phyloP scores from a whole-genome alignment of 345 rosid species.

The Hibiscus tridactylites region DNA sequence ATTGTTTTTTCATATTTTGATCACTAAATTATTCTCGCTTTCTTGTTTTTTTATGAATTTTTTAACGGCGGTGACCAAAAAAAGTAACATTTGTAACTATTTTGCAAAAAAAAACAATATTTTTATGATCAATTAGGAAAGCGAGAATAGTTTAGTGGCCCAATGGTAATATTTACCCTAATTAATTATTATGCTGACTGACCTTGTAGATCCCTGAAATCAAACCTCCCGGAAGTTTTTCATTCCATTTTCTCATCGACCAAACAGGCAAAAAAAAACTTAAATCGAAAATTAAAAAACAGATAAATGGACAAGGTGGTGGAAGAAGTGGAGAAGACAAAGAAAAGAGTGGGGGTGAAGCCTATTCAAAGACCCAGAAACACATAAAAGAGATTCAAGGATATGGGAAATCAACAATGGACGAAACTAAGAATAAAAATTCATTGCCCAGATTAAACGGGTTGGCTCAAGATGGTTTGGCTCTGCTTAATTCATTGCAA shows the following conservation, averaged over 20 bases:
- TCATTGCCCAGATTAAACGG: slow-evolving; percentile 74
- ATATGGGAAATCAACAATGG: slow-evolving; percentile 48
- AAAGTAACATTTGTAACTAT: too few relatives aligned
- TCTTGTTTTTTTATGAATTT: too few relatives aligned
- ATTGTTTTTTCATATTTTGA: too few relatives aligned
- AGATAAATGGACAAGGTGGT: slow-evolving; percentile 65
- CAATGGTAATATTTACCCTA: too few relatives aligned
- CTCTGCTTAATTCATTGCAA: slow-evolving; percentile 64
- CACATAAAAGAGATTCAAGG: slow-evolving; percentile 52
- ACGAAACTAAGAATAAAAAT: slow-evolving; percentile 34
- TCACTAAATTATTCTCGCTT: too few relatives aligned
- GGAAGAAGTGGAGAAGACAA: slow-evolving; percentile 72
- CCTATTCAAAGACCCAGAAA: slow-evolving; percentile 37
- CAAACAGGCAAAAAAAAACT: background rate
- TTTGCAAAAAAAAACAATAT: too few relatives aligned
- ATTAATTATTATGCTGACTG: too few relatives aligned
- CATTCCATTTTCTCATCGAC: background rate
- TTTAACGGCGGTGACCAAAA: too few relatives aligned
- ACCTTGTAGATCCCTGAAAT: too few relatives aligned
- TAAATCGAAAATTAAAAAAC: background rate
- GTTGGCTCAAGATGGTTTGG: slow-evolving; percentile 65
- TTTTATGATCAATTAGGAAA: too few relatives aligned
- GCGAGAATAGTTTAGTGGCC: too few relatives aligned
- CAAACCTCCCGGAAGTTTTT: background rate
- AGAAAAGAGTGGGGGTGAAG: slow-evolving; percentile 91